Base-by-base conservation (phyloP, 2,329 filamentous ascomycete genomes). In the Colletotrichum zoysiae region DNA sequence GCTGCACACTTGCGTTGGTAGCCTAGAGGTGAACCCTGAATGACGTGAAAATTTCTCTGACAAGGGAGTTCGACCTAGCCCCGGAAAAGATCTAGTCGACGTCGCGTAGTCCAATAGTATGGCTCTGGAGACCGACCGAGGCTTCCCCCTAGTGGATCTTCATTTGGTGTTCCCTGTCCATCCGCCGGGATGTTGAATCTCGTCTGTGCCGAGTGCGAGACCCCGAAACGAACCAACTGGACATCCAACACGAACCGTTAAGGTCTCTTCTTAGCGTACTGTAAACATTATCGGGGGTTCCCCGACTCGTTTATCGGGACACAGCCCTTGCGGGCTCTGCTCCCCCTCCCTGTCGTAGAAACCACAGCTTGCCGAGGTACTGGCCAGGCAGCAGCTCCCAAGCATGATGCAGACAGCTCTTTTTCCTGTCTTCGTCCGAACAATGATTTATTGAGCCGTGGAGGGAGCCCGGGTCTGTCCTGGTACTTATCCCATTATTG, bases 41-140 rank as follows among this genome's bases (percentile, higher is more conserved):
- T 1, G 44, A 7, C 20, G 55, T 55, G 48, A 63, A 55, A 63
- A 42, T 63, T 63, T 63, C 60, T 53, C 46, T 50, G 33, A 16
- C 60, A 44, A 42, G 60, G 60, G 60, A n/a, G 48, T 40, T 38
- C 42, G 42, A 5, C 26, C n/a, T 26, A 48, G 42, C 44, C 33
- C 42, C 30, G 53, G 46, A 46, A 3, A 51, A 26, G 35, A 23
- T 53, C 35, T 33, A 23, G 23, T 33, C 23, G n/a, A 14, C 14
- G 20, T 33, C 12, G 11, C 7, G 11, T n/a, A n/a, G 48, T 9
- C 48, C 60, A 63, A 63, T 63, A 42, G 48, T n/a, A 35, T 56
- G 48, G 23, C 46, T 30, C 8, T 30, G n/a, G 35, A 6, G 33
- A 35, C 16, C 9, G 42, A 55, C 60, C 46, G 60, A 33, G 16